Base-by-base conservation (phyloP, 1,284 basidiomycete species). In the Sporisorium sorghi region DNA sequence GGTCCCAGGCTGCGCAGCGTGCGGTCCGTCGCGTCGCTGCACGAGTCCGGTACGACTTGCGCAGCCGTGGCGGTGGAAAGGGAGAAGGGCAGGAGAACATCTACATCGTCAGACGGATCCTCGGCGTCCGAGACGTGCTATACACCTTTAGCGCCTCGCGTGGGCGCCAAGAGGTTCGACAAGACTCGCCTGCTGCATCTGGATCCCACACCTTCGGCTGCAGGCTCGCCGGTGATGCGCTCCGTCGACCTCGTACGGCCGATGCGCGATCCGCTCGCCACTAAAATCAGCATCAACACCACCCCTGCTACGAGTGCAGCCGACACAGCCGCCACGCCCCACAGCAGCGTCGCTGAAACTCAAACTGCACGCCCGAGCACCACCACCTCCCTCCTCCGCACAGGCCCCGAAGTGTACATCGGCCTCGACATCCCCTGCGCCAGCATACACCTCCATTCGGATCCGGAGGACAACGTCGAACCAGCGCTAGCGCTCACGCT, bases 361-460 rank as follows among this genome's bases (percentile, higher is more conserved):
- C n/a, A n/a, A n/a, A n/a, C n/a, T n/a, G n/a, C n/a, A n/a, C n/a
- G n/a, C n/a, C n/a, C n/a, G n/a, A n/a, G n/a, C n/a, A n/a, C n/a
- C n/a, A n/a, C n/a, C n/a, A n/a, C n/a, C n/a, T n/a, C n/a, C n/a
- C n/a, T n/a, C 17, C 54, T 77, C 1, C 51, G 58, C 1, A 78
- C 77, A 6, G 77, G 75, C 8, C 47, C 64, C 12, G 39, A 72
- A n/a, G 77, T 79, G 7, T 77, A 79, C 47, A 21, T 76, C 3
- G 77, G 75, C 10, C n/a, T 79, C 28, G 71, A 75, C 19, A 79
- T 79, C 43, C 77, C 77, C n/a, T 79, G 77, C 40, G 62, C 74
- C 1, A 64, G 62, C n/a, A 69, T 79, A 43, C 69, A 77, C 32
- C 60, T 79, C 6, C 49, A 64, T 43, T 69, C 68, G 26, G 75